Evolutionary conservation across 495 filamentous ascomycete species (phyloP), one percentile per base, ranked within the genome.

Genomic region (Aspergillus cristatus): DNA sequence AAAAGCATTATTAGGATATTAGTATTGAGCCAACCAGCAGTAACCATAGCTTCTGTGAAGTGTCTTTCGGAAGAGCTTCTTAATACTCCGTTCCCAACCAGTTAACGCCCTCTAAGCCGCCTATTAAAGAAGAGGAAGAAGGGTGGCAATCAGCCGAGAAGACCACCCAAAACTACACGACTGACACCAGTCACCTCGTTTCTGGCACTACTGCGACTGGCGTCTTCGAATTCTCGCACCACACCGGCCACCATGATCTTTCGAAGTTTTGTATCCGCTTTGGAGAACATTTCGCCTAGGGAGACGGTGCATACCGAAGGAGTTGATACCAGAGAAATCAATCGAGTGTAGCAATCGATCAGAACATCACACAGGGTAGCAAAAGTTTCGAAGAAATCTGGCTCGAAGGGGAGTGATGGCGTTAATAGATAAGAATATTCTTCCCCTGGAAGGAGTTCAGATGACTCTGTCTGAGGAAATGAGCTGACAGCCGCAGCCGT

Each of bases 371-470:
- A 97, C 16, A 99, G 68, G 7, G 91, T 96, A n/a, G 88, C 82
- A 59, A 97, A 97, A 0, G 86, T 93, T 62, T 94, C 86, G 57
- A 87, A 93, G 53, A 94, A 99, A 59, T 99, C 91, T 7, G 90
- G 90, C 34, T 97, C 91, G 51, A 99, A 99, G 0, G 91, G 91
- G 35, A 97, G 65, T n/a, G 79, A 81, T 0, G 93, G 93, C 3
- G 88, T 97, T 1, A 91, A 67, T 5, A 99, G 76, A 57, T 89
- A 80, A 1, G 78, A 77, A 46, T 96, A 99, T 50, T 88, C 82
- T 57, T 95, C 90, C 12, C 84, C 67, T 5, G 74, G 61, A 14
- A 74, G 58, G 15, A 76, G 63, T 37, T 75, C 72, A 1, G 73
- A 70, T n/a, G 65, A 63, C 25, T 75, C 69, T 5, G 65, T 67